Evolutionary conservation across 768 basidiomycete genomes (phyloP).

Genomic region (Candolleomyces aberdarensis): DNA sequence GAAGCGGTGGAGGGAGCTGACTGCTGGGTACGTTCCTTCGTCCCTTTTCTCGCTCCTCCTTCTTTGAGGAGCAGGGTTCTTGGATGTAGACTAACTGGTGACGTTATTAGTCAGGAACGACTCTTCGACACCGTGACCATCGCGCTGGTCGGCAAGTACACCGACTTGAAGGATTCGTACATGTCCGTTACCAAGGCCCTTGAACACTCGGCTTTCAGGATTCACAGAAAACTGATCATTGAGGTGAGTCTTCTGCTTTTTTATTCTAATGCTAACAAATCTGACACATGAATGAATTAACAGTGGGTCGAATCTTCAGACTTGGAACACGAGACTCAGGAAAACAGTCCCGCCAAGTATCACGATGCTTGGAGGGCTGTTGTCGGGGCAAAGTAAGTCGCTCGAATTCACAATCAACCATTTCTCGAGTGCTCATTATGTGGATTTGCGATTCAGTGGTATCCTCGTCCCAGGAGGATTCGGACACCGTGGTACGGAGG

Average conservation of each 20-base stretch:
- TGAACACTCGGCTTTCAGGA: slow-evolving; percentile 94
- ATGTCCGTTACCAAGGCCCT: slow-evolving; percentile 97
- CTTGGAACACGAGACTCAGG: slow-evolving; percentile 78
- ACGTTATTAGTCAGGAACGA: slow-evolving; percentile 75
- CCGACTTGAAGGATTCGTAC: slow-evolving; percentile 94
- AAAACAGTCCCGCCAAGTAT: slow-evolving; percentile 79
- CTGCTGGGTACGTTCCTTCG: slow-evolving; percentile 56
- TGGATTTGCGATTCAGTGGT: slow-evolving; percentile 47
- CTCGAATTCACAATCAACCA: too few relatives aligned
- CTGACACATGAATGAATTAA: too few relatives aligned
- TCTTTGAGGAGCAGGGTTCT: not conserved
- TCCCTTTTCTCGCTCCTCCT: not conserved
- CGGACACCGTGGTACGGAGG: slow-evolving; percentile 89
- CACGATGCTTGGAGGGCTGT: slow-evolving; percentile 95
- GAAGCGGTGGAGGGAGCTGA: slow-evolving; percentile 79
- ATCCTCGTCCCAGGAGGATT: slow-evolving; percentile 98
- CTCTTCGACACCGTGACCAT: slow-evolving; percentile 87
- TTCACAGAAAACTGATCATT: slow-evolving; percentile 78
- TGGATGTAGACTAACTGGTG: not conserved
- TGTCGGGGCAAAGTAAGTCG: slow-evolving; percentile 81
- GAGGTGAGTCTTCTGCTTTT: slow-evolving; percentile 47
- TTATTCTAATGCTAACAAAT: not conserved
- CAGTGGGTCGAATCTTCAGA: slow-evolving; percentile 98
- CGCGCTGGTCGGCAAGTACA: slow-evolving; percentile 96
- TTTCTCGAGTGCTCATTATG: too few relatives aligned